Conservation (phyloP, 768 basidiomycete species). For the Tylopilus vinaceipallidus region DNA sequence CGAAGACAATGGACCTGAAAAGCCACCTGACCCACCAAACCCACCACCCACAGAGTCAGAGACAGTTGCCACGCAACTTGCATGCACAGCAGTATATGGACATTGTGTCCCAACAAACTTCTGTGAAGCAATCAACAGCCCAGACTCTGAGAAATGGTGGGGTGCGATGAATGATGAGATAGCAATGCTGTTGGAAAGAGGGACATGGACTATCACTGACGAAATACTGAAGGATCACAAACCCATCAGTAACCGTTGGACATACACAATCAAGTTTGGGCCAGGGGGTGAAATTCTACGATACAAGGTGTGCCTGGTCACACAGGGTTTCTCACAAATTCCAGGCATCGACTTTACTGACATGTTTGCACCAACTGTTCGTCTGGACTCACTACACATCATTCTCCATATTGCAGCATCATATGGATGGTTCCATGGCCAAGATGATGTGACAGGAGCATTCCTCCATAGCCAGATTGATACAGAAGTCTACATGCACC, state of each 20-base stretch:
- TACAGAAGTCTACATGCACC: constrained; percentile 40
- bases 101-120: not conserved
- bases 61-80: not conserved
- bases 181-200: not conserved
- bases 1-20: too few species aligned
- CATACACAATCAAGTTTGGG: too few species aligned
- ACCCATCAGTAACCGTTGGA: too few species aligned
- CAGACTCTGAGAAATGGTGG: not conserved
- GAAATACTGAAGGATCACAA: not conserved
- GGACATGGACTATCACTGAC: constrained; percentile 4
- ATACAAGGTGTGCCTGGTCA: too few species aligned
- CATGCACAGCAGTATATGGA: not conserved
- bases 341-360: constrained; percentile 23
- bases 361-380: constrained; percentile 27
- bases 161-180: constrained; percentile 10
- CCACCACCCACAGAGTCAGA: too few species aligned
- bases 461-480: constrained; percentile 9
- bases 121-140: not conserved
- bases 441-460: constrained; percentile 9
- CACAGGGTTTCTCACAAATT: too few species aligned
- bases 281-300: too few species aligned
- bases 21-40: too few species aligned
- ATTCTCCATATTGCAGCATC: constrained; percentile 20
- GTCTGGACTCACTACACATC: constrained; percentile 21
- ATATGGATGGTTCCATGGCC: constrained; percentile 1